These are phyloP conservation scores for Arthrobotrys entomopaga DNA, from an alignment of 2,329 filamentous ascomycete species.

Conservation along the genomic window DNA sequence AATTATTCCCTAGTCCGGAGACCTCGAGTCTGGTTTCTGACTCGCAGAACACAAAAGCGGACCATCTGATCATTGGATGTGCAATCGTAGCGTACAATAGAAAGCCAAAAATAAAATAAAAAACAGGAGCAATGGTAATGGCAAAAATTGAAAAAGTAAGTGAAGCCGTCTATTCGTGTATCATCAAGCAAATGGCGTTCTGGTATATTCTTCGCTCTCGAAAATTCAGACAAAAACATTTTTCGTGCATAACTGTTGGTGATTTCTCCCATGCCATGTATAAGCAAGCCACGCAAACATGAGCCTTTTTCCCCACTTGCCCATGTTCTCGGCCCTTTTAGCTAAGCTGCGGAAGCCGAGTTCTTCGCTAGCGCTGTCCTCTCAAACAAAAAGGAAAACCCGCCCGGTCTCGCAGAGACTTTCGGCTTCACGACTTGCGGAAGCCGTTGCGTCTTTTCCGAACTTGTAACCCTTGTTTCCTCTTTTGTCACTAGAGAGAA, in stretches of 20 bases:
- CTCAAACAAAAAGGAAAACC: neutral
- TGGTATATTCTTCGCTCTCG: neutral
- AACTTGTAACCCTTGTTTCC: neutral
- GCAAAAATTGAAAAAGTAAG: neutral
- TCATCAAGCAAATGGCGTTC: neutral
- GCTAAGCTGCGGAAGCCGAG: no score
- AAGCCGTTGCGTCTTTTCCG: constrained; percentile 1
- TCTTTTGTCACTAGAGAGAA: neutral
- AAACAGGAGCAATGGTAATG: neutral
- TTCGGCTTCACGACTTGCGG: neutral
- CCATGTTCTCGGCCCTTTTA: no score
- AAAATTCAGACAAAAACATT: neutral
- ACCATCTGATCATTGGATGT: constrained; percentile 11
- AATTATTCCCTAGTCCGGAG: constrained; percentile 44
- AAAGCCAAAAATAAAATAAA: neutral
- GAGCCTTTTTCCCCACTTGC: neutral
- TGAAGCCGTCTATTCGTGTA: neutral
- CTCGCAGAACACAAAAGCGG: constrained; percentile 20
- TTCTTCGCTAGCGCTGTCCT: no score
- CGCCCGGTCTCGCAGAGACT: neutral
- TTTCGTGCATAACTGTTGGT: no score
- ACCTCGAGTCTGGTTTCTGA: constrained; percentile 10
- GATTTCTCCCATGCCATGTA: no score
- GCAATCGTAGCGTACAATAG: constrained; percentile 1
- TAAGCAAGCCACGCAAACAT: neutral